These are phyloP conservation scores for Apiospora sp. DNA, from an alignment of 2,329 filamentous ascomycete species.

Conservation along the genomic window DNA sequence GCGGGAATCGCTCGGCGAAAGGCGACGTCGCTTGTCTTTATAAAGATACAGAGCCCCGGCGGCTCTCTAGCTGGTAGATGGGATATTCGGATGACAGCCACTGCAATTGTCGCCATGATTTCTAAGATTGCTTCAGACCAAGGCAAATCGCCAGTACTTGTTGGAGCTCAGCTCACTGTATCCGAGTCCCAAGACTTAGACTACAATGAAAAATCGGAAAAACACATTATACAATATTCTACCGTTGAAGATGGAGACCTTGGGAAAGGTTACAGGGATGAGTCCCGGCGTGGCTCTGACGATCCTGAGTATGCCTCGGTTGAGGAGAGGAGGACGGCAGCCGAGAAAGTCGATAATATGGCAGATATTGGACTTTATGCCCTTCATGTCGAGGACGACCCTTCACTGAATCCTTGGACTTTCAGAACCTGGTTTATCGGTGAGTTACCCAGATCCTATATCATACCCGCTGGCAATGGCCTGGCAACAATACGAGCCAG, in stretches of 20 bases:
- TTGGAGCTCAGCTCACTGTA: background rate
- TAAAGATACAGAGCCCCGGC: background rate
- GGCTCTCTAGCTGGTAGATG: background rate
- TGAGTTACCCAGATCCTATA: constrained; percentile 19
- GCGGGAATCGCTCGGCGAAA: background rate
- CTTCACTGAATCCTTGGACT: constrained; percentile 45
- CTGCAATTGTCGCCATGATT: constrained; percentile 3
- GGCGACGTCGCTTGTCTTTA: background rate
- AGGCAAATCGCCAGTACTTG: background rate
- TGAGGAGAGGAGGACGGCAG: background rate
- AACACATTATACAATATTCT: background rate
- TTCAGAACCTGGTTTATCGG: constrained; percentile 49
- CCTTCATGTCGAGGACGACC: constrained; percentile 47
- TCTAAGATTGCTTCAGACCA: background rate
- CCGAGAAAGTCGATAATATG: constrained; percentile 26
- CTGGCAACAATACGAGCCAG: background rate
- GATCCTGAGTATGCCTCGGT: background rate
- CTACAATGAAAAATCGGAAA: background rate
- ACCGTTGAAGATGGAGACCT: background rate
- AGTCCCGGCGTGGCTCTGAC: constrained; percentile 7
- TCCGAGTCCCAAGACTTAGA: background rate
- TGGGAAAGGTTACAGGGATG: background rate
- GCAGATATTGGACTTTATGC: constrained; percentile 31
- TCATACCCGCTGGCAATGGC: background rate
- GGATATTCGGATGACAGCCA: background rate